Percentiles rank a stretch among this genome's conserved stretches.
Evolutionary conservation across 2,329 filamentous ascomycete genomes (phyloP).

Genomic region (Erysiphe neolycopersici): DNA sequence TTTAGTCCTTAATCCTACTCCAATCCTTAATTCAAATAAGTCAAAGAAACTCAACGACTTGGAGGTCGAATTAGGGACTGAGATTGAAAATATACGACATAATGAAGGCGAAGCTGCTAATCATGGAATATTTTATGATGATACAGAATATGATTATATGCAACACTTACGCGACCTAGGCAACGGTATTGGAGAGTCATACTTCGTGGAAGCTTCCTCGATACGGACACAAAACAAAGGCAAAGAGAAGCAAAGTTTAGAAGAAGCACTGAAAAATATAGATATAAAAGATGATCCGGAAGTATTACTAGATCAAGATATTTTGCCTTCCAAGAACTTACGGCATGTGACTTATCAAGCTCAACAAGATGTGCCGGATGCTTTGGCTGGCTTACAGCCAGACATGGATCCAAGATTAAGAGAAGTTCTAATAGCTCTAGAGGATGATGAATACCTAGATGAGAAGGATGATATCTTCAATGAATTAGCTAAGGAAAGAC

Average conservation of each 20-base stretch:
- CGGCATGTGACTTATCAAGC: conserved; percentile 61
- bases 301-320: conserved; percentile 42
- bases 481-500: conserved; percentile 37
- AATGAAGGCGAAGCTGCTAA: conserved; percentile 95
- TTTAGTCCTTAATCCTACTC: conserved; percentile 60
- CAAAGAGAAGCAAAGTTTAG: conserved; percentile 51
- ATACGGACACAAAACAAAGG: conserved; percentile 38
- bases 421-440: conserved; percentile 76
- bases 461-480: conserved; percentile 55
- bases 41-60: conserved; percentile 51
- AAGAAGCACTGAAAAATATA: conserved; percentile 49
- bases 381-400: conserved; percentile 77
- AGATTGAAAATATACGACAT: conserved; percentile 37
- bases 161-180: conserved; percentile 88
- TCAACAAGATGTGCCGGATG: conserved; percentile 79
- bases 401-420: conserved; percentile 89
- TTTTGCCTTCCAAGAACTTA: conserved; percentile 57
- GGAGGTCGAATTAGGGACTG: conserved; percentile 43
- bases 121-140: conserved; percentile 83
- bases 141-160: conserved; percentile 97
- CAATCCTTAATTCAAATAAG: conserved; percentile 22
- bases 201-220: conserved; percentile 54
- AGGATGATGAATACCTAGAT: conserved; percentile 86
- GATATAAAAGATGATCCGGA: conserved; percentile 26
- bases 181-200: conserved; percentile 37